Base-by-base conservation (phyloP, 1,284 basidiomycete species). In the Boletus putidus region DNA sequence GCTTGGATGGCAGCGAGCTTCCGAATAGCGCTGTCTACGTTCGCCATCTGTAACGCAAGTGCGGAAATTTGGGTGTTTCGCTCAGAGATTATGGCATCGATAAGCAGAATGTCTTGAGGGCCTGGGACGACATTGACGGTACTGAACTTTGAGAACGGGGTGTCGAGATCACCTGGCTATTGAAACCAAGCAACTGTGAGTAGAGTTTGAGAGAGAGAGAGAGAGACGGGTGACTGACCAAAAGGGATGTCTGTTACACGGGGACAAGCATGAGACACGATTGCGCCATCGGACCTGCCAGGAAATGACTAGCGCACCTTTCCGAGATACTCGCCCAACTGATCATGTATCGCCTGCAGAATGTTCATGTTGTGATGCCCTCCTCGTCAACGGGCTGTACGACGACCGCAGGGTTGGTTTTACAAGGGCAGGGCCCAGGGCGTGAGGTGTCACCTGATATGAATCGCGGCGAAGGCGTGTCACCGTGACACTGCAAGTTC, bases 281-380 rank as follows among this genome's bases (percentile, higher is more conserved):
- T 73, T 71, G 71, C 69, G 72, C 70, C 59, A 74, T 70, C 62
- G 56, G 15, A 55, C 60, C n/a, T 12, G 29, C 39, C 47, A 44
- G 42, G 36, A 69, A 55, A 51, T 35, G 50, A 55, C 46, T 1
- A 45, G 29, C 65, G 48, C 49, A 73, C 68, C 68, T 72, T 57
- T 44, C 40, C 36, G 46, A 67, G 53, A 58, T 36, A 58, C 2
- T 58, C 56, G 20, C 68, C 68, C 36, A 70, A 42, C 1, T 59
- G 68, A 40, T 27, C 36, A 7, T 67, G 52, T 50, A 68, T 55
- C 12, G 15, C n/a, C 2, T 62, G 61, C 29, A 68, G 43, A 27
- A 47, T 49, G 11, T 70, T 53, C 67, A 68, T 71, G 23, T 11
- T 16, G n/a, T 12, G 4, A 21, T 44, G 10, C 16, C 12, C 14